Conservation (phyloP, 1,284 basidiomycete species). For the Pulchroboletus neoregius region DNA sequence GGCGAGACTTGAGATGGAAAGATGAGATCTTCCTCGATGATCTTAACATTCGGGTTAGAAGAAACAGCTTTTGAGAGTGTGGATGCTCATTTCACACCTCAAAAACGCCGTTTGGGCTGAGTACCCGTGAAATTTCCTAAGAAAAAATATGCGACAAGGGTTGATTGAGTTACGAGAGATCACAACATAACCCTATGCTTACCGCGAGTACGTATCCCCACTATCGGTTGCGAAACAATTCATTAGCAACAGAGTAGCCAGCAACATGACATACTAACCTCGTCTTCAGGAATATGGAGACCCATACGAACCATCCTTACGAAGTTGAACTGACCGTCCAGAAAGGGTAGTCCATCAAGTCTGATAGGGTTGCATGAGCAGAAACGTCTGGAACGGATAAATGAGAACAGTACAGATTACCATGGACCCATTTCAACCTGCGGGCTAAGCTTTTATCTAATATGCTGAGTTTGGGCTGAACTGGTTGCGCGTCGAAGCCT, state of each 20-base stretch:
- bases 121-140: conserved; percentile 63
- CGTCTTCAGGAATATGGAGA: conserved; percentile 66
- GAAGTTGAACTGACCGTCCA: conserved; percentile 54
- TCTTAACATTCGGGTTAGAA: conserved; percentile 36
- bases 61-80: not conserved
- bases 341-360: conserved; percentile 60
- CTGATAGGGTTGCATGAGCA: conserved; percentile 34
- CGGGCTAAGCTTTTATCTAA: conserved; percentile 39
- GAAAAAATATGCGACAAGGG: conserved; percentile 5
- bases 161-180: conserved; percentile 13
- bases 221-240: conserved; percentile 23
- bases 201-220: conserved; percentile 54
- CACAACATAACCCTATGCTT: conserved; percentile 14
- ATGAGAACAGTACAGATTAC: conserved; percentile 51
- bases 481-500: conserved; percentile 54
- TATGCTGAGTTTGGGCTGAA: conserved; percentile 52
- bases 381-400: not conserved
- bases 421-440: conserved; percentile 62
- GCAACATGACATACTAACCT: conserved; percentile 39
- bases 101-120: conserved; percentile 56
- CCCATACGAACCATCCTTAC: conserved; percentile 61
- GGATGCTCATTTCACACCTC: conserved; percentile 44
- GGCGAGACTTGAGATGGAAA: conserved; percentile 49
- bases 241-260: conserved; percentile 15
- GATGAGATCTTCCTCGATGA: conserved; percentile 68